Evolutionary conservation across 306 rosid genomes (phyloP).

Genomic region (Vigna hirtella): DNA sequence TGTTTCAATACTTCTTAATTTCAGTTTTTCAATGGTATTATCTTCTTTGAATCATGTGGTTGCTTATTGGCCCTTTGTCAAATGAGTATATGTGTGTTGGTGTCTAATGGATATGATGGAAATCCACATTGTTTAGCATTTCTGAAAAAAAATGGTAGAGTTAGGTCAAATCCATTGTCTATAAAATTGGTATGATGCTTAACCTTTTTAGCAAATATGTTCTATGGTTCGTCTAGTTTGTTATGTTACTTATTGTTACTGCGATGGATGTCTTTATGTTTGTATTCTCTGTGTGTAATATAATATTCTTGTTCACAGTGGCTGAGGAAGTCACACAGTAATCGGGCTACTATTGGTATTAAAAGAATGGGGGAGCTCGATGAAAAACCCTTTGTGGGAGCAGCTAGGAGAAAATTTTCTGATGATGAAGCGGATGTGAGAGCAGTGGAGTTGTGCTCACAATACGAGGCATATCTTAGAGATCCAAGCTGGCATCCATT

Average conservation of each 20-base stretch:
- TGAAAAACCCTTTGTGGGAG: constrained; percentile 53
- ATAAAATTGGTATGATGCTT: neutral
- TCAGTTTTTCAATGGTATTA: constrained; percentile 15
- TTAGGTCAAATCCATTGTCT: neutral
- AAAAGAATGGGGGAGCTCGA: constrained; percentile 59
- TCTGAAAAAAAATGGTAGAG: constrained; percentile 4
- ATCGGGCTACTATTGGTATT: constrained; percentile 51
- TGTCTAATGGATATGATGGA: neutral
- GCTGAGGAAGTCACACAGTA: neutral
- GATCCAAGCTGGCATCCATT: constrained; percentile 93
- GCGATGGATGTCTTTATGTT: neutral
- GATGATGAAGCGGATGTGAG: constrained; percentile 48
- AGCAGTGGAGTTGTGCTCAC: constrained; percentile 55
- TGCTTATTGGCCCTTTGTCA: neutral
- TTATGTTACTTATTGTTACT: neutral
- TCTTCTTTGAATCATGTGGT: neutral
- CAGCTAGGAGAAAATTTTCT: constrained; percentile 49
- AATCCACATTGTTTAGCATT: neutral
- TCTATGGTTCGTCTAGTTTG: constrained; percentile 14
- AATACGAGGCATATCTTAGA: constrained; percentile 65
- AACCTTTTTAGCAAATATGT: constrained; percentile 20
- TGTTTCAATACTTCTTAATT: constrained; percentile 4
- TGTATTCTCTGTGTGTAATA: constrained; percentile 23
- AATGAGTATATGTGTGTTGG: neutral
- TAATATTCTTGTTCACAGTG: constrained; percentile 49